phyloP scores from a whole-genome alignment of 768 basidiomycete genomes.

The Leccinellum rugosiceps region DNA sequence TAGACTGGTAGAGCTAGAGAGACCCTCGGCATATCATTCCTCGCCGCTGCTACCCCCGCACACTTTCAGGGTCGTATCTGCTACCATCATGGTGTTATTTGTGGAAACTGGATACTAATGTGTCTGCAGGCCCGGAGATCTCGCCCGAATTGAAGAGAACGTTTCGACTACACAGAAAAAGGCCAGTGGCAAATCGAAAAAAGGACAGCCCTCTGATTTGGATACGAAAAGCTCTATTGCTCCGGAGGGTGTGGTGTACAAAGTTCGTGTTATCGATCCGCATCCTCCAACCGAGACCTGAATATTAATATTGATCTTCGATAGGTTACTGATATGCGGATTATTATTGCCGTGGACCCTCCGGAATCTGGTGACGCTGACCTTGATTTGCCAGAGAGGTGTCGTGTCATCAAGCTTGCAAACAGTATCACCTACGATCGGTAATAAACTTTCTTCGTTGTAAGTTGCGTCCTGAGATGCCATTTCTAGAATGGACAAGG shows the following conservation, averaged over 20 bases:
- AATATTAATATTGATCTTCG: background rate
- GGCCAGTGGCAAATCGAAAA: slow-evolving; percentile 46
- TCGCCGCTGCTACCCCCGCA: slow-evolving; percentile 78
- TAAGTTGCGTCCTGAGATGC: background rate
- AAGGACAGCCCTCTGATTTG: slow-evolving; percentile 28
- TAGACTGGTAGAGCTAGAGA: slow-evolving; percentile 84
- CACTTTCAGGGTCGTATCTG: slow-evolving; percentile 59
- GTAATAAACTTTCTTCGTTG: slow-evolving; percentile 30
- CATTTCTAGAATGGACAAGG: slow-evolving; percentile 77
- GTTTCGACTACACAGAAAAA: slow-evolving; percentile 42
- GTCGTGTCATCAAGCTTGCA: slow-evolving; percentile 82
- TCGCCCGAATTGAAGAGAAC: slow-evolving; percentile 81
- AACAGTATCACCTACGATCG: slow-evolving; percentile 92
- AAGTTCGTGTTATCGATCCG: slow-evolving; percentile 39
- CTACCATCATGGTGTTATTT: background rate
- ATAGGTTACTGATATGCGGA: slow-evolving; percentile 76
- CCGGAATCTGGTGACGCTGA: slow-evolving; percentile 59
- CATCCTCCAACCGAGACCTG: background rate
- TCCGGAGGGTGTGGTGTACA: slow-evolving; percentile 84
- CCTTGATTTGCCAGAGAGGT: slow-evolving; percentile 79
- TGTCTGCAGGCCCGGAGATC: slow-evolving; percentile 71
- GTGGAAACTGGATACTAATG: slow-evolving; percentile 5
- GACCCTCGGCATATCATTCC: slow-evolving; percentile 76
- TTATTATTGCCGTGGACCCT: slow-evolving; percentile 75
- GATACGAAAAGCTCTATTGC: slow-evolving; percentile 39